Evolutionary conservation across 805 yeast genomes (phyloP).

Genomic region (Cyberlindnera xishuangbannaensis): DNA sequence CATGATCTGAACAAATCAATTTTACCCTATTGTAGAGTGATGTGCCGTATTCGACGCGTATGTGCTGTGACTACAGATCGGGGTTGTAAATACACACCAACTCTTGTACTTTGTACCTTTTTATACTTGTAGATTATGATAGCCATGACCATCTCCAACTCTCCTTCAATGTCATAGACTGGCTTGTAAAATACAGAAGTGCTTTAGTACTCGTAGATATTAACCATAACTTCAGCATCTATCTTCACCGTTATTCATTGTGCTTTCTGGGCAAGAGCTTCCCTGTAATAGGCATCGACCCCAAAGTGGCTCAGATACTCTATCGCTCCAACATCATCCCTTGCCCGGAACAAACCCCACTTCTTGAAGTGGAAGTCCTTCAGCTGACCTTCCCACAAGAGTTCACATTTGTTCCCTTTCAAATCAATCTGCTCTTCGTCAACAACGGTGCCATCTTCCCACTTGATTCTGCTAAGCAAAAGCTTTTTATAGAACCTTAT

Average conservation of each 20-base stretch:
- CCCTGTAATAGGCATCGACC: conserved; percentile 56
- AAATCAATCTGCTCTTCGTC: conserved; percentile 31
- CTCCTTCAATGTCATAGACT: too few species aligned
- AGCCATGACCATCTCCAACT: too few species aligned
- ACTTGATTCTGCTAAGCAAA: conserved; percentile 54
- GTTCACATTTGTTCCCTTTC: conserved; percentile 36
- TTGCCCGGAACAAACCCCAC: conserved; percentile 62
- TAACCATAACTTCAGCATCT: too few species aligned
- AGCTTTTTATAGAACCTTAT: conserved; percentile 59
- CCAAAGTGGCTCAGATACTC: conserved; percentile 44
- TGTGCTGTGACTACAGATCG: too few species aligned
- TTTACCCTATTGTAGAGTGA: too few species aligned
- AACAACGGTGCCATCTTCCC: conserved; percentile 48
- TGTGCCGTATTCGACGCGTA: too few species aligned
- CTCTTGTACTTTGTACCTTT: neutral
- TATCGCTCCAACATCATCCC: conserved; percentile 42
- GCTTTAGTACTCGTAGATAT: too few species aligned
- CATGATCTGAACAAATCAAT: conserved; percentile 2
- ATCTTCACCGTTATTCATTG: too few species aligned
- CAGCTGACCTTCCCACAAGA: conserved; percentile 72
- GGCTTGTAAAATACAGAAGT: too few species aligned
- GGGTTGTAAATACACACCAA: conserved; percentile 2
- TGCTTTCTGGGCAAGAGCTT: conserved; percentile 21
- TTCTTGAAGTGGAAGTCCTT: conserved; percentile 47
- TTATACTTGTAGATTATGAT: too few species aligned